Conservation (phyloP, 2,329 filamentous ascomycete species). For the Aspergillus terreus region DNA sequence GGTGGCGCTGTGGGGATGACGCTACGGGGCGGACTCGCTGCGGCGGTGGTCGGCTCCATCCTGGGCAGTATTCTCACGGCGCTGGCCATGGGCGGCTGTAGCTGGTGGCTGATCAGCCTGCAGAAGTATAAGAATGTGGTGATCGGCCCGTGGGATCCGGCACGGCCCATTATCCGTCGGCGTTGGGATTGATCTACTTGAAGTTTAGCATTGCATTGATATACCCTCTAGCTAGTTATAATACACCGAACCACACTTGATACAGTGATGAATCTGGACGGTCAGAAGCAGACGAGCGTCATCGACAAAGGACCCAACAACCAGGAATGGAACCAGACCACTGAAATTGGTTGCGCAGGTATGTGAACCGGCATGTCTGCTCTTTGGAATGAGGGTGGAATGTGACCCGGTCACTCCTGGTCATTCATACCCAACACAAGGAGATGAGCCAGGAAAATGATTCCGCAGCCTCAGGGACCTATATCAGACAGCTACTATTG, state of each 20-base stretch:
- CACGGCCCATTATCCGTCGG: slow-evolving; percentile 60
- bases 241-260: background rate
- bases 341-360: background rate
- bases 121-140: slow-evolving; percentile 99
- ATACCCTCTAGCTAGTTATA: background rate
- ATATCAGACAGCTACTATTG: too few species aligned
- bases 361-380: background rate
- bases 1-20: slow-evolving; percentile 70
- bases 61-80: slow-evolving; percentile 71
- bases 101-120: slow-evolving; percentile 95
- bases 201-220: background rate
- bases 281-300: background rate
- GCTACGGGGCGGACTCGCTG: slow-evolving; percentile 51
- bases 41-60: slow-evolving; percentile 67
- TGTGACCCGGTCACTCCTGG: background rate
- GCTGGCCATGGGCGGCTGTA: slow-evolving; percentile 84
- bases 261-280: too few species aligned
- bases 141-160: slow-evolving; percentile 95
- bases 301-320: background rate
- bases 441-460: too few species aligned
- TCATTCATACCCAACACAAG: background rate
- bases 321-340: background rate
- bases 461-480: too few species aligned
- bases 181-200: slow-evolving; percentile 35
- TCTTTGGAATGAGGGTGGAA: background rate